Percentiles rank a stretch among this genome's conserved stretches.
Evolutionary conservation across 371 early-diverging fungal species (phyloP).

Genomic region (Circinella umbellata): DNA sequence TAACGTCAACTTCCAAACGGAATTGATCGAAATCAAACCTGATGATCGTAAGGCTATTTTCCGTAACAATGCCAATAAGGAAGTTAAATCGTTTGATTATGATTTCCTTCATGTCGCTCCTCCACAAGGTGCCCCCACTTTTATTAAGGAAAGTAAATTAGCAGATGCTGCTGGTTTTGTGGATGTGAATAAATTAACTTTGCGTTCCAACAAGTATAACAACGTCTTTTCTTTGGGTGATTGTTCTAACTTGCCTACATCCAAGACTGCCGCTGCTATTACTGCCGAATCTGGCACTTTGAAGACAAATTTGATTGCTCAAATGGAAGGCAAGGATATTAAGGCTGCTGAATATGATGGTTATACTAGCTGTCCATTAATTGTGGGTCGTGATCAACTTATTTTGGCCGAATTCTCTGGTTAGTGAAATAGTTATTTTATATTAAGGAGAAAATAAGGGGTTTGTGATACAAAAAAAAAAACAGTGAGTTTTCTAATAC

Average conservation of each 20-base stretch:
- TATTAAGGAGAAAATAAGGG: too few relatives aligned
- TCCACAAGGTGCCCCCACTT: slow-evolving; percentile 81
- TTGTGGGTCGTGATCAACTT: slow-evolving; percentile 74
- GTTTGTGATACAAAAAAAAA: neutral
- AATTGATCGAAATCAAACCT: slow-evolving; percentile 73
- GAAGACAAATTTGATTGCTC: slow-evolving; percentile 75
- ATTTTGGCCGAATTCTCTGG: slow-evolving; percentile 86
- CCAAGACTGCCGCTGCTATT: slow-evolving; percentile 93
- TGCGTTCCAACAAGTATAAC: slow-evolving; percentile 78
- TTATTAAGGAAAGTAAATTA: slow-evolving; percentile 73
- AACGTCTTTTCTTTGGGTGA: slow-evolving; percentile 88
- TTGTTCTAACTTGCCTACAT: slow-evolving; percentile 81
- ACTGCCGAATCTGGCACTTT: slow-evolving; percentile 79
- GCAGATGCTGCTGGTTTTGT: slow-evolving; percentile 86
- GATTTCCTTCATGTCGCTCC: slow-evolving; percentile 90
- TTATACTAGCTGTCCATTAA: slow-evolving; percentile 85
- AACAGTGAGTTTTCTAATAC: too few relatives aligned
- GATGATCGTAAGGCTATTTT: slow-evolving; percentile 76
- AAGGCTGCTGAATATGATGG: slow-evolving; percentile 72
- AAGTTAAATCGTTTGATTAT: slow-evolving; percentile 65
- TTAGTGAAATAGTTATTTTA: neutral
- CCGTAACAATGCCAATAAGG: slow-evolving; percentile 61
- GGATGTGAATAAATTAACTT: slow-evolving; percentile 81
- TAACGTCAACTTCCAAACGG: slow-evolving; percentile 69
- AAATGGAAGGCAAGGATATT: slow-evolving; percentile 56